These are phyloP conservation scores for Colletotrichum zoysiae DNA, from an alignment of 2,329 filamentous ascomycete species.

Conservation along the genomic window DNA sequence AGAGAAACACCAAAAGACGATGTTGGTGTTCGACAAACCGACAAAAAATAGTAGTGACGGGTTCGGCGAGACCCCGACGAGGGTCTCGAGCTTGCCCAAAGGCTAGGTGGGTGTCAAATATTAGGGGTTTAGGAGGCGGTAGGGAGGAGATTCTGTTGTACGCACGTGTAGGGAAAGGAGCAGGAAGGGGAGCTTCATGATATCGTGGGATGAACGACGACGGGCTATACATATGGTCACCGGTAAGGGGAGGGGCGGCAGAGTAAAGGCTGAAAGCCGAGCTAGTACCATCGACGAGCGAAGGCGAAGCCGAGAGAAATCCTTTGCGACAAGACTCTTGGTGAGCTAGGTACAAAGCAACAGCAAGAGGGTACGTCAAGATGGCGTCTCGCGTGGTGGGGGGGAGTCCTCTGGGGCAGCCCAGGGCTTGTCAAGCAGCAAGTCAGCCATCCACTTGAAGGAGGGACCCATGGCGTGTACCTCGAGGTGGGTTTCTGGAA, in stretches of 20 bases:
- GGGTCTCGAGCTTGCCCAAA: not conserved
- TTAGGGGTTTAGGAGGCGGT: not conserved
- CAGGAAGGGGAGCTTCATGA: not conserved
- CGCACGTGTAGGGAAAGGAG: not conserved
- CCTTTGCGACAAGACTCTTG: slow-evolving; percentile 26
- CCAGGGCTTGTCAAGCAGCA: not conserved
- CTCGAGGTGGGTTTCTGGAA: not conserved
- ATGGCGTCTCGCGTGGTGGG: not conserved
- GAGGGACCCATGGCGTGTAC: slow-evolving; percentile 2
- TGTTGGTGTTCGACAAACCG: not conserved
- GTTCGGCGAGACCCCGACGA: not conserved
- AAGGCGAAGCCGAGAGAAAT: slow-evolving; percentile 29
- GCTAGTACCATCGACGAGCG: not conserved
- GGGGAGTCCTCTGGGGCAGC: not conserved
- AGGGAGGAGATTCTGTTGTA: not conserved
- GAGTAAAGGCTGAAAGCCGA: not conserved
- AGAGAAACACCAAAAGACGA: not conserved
- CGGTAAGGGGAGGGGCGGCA: slow-evolving; percentile 9
- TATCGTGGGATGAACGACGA: not conserved
- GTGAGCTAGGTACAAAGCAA: slow-evolving; percentile 19
- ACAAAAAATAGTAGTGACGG: not conserved
- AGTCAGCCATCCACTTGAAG: slow-evolving; percentile 2
- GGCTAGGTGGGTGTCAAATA: not conserved
- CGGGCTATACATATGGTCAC: slow-evolving; percentile 28
- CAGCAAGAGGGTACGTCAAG: slow-evolving; percentile 13